Conservation (phyloP, 306 rosid species). For the Crotalaria pallida region DNA sequence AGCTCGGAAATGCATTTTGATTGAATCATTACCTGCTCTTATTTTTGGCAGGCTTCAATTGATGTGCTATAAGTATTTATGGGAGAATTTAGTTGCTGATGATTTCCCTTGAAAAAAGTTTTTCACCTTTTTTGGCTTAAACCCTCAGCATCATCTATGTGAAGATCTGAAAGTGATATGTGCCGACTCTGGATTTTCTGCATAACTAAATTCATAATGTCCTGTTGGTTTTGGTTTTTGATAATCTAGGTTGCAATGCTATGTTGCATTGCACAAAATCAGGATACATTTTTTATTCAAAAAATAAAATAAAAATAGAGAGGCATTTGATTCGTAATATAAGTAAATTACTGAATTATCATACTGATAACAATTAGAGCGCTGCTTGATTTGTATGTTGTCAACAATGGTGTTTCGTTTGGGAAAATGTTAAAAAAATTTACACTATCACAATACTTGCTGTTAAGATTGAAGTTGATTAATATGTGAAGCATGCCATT, state of each 20-base stretch:
- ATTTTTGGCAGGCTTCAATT: conserved; percentile 70
- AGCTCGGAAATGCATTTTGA: neutral
- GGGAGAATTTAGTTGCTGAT: conserved; percentile 57
- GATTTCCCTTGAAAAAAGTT: conserved; percentile 48
- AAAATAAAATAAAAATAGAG: too few species aligned
- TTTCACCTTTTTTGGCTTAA: conserved; percentile 47
- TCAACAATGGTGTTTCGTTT: neutral
- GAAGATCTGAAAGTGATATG: conserved; percentile 42
- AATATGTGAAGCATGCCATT: neutral
- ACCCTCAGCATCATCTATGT: conserved; percentile 42
- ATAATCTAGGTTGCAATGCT: neutral
- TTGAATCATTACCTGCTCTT: neutral
- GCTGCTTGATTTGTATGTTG: conserved; percentile 20
- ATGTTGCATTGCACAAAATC: neutral
- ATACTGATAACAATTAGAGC: neutral
- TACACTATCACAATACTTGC: neutral
- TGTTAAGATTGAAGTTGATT: neutral
- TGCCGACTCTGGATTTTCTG: conserved; percentile 46
- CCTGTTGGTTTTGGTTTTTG: neutral
- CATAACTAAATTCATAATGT: neutral
- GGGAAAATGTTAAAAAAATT: neutral
- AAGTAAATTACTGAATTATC: neutral
- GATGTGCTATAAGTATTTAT: conserved; percentile 80
- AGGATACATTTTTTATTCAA: too few species aligned
- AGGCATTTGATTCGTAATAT: neutral